These are phyloP conservation scores for Starmerella roubikii DNA, from an alignment of 805 yeast species.

Conservation along the genomic window DNA sequence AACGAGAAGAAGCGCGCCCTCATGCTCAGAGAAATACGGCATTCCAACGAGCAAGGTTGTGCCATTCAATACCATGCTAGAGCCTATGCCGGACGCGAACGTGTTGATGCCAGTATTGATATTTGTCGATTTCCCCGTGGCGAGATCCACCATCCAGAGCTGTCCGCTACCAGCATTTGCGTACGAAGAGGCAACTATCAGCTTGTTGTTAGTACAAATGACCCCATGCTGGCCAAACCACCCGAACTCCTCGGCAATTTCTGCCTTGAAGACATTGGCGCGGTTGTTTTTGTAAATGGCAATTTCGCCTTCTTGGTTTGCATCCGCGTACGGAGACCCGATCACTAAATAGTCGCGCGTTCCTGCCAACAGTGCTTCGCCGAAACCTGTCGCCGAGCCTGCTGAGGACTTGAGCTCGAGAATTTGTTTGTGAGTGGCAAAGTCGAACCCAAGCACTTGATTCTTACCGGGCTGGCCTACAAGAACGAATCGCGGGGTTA, in stretches of 20 bases:
- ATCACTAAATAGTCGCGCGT: slow-evolving; percentile 24
- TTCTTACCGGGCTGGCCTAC: slow-evolving; percentile 32
- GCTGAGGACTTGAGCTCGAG: slow-evolving; percentile 11
- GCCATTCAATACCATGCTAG: slow-evolving; percentile 24
- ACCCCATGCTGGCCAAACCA: slow-evolving; percentile 28
- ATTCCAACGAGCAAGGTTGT: slow-evolving; percentile 18
- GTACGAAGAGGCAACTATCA: slow-evolving; percentile 31
- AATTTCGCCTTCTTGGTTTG: slow-evolving; percentile 32
- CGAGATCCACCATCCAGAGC: slow-evolving; percentile 32
- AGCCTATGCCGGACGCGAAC: slow-evolving; percentile 36
- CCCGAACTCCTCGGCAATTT: slow-evolving; percentile 18
- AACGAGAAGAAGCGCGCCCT: too few species aligned
- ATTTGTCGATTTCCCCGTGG: slow-evolving; percentile 23
- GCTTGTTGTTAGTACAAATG: slow-evolving; percentile 19
- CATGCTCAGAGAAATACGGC: slow-evolving; percentile 18
- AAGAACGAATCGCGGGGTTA: slow-evolving; percentile 22
- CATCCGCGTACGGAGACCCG: slow-evolving; percentile 21
- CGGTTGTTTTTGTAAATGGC: slow-evolving; percentile 26
- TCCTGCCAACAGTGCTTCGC: slow-evolving; percentile 20
- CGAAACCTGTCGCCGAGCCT: slow-evolving; percentile 19
- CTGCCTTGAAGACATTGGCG: slow-evolving; percentile 10
- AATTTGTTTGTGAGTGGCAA: slow-evolving; percentile 12
- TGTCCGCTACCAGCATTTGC: slow-evolving; percentile 34
- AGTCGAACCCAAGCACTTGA: slow-evolving; percentile 29
- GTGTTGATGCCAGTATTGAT: slow-evolving; percentile 25